Evolutionary conservation across 2,329 filamentous ascomycete species (phyloP), one percentile per base, ranked within the genome.

Genomic region (Ilyonectria mors-panacis): DNA sequence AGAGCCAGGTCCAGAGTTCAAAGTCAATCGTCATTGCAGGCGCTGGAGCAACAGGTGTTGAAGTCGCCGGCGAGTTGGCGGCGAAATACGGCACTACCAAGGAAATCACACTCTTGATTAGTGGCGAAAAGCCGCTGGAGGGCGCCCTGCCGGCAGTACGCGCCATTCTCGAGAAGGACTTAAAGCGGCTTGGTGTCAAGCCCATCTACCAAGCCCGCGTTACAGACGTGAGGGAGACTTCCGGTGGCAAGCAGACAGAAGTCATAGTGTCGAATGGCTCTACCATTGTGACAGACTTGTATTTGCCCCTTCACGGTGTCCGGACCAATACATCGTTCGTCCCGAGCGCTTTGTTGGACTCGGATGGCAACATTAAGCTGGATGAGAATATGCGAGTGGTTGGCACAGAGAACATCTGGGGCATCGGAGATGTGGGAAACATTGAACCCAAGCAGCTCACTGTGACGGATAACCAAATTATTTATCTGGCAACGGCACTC

Each of bases 261-360:
- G 65, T 84, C 23, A 72, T 70, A 8, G 68, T 83, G 37, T 80
- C 76, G 6, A 75, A 75, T 42, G 76, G 75, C 28, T 72, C 66
- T n/a, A 77, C 75, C 4, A 67, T 77, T 51, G 74, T 70, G 3
- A 72, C 79, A 45, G 81, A 81, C 19, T 71, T 86, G 37, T 82
- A 85, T 71, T 76, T 88, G 3, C 84, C 85, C 1, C 80, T 85
- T 0, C 79, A 81, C 62, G 86, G 86, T 42, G 65, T 83, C 15
- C 64, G 72, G 1, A 77, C 81, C 54, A 88, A 87, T 74, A 83
- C 81, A 0, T 70, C 74, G 0, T 85, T 85, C 61, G 62, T 81
- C 12, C 81, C 83, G 0, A 44, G 64, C 0, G 48, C 70, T 1
- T 73, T 84, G 50, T 67, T 82, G 4, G 80, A 82, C 37, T 45